Evolutionary conservation across 306 rosid species (phyloP).

Genomic region (Rosa rugosa): DNA sequence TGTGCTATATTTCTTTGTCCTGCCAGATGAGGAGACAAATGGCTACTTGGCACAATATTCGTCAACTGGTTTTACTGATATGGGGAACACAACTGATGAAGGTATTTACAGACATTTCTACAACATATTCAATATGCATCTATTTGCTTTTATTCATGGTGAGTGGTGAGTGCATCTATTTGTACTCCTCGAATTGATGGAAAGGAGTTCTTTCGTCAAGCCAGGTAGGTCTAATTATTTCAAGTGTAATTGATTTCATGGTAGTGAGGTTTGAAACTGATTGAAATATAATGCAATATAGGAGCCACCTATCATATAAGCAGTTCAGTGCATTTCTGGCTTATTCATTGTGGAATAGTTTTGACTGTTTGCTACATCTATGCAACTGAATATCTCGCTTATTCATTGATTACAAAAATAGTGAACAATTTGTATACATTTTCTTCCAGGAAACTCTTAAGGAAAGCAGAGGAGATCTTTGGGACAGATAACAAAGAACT

Average conservation of each 20-base stretch:
- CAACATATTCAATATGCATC: too few relatives aligned
- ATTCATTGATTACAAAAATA: slow-evolving; percentile 9
- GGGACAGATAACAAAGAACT: slow-evolving; percentile 97
- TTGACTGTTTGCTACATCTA: slow-evolving; percentile 11
- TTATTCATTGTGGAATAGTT: slow-evolving; percentile 34
- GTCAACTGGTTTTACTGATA: slow-evolving; percentile 42
- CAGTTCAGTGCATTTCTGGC: slow-evolving; percentile 98
- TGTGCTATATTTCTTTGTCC: slow-evolving; percentile 16
- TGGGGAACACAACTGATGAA: slow-evolving; percentile 51
- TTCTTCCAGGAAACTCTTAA: slow-evolving; percentile 75
- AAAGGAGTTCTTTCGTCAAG: slow-evolving; percentile 95
- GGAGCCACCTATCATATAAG: slow-evolving; percentile 97
- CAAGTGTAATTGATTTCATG: background rate
- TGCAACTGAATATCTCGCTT: slow-evolving; percentile 22
- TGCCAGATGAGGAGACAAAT: slow-evolving; percentile 66
- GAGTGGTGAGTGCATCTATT: too few relatives aligned
- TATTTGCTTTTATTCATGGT: background rate
- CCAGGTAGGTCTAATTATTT: slow-evolving; percentile 55
- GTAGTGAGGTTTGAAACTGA: slow-evolving; percentile 28
- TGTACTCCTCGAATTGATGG: slow-evolving; percentile 83
- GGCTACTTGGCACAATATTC: slow-evolving; percentile 45
- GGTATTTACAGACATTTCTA: slow-evolving; percentile 40
- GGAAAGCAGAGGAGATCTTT: slow-evolving; percentile 96
- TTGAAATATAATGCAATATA: slow-evolving; percentile 29
- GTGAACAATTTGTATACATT: slow-evolving; percentile 25